These are phyloP conservation scores for Lactuca saligna DNA, from an alignment of 129 eudicot genomes.

Conservation along the genomic window DNA sequence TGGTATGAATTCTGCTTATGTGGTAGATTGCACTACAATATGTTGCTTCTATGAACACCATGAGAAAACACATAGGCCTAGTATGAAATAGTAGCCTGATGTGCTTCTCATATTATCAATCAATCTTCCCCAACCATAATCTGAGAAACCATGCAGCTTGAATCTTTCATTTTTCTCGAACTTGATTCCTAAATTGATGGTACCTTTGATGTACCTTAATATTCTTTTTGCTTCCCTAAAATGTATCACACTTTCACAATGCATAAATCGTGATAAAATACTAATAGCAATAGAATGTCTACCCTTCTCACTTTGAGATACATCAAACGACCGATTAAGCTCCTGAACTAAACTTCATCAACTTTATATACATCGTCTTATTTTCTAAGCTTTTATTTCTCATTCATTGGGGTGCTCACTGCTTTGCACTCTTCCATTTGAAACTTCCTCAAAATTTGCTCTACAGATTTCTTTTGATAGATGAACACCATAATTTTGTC, in stretches of 20 bases:
- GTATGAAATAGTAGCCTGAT: too few relatives aligned
- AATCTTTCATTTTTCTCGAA: too few relatives aligned
- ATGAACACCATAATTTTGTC: slow-evolving; percentile 9
- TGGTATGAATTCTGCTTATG: too few relatives aligned
- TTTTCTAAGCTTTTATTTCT: slow-evolving; percentile 19
- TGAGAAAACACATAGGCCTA: too few relatives aligned
- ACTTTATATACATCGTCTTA: slow-evolving; percentile 14
- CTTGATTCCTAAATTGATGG: not conserved
- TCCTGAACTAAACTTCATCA: not conserved
- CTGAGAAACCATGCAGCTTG: too few relatives aligned
- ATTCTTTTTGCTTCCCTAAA: slow-evolving; percentile 14
- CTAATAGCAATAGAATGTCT: slow-evolving; percentile 4
- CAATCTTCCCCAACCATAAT: too few relatives aligned
- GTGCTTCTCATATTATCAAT: too few relatives aligned
- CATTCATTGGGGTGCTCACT: slow-evolving; percentile 20
- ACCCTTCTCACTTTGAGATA: slow-evolving; percentile 23
- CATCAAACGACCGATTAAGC: slow-evolving; percentile 15
- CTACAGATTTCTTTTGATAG: slow-evolving; percentile 14
- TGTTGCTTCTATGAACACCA: too few relatives aligned
- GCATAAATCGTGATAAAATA: slow-evolving; percentile 20
- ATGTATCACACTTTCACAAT: slow-evolving; percentile 17
- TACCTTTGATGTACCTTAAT: slow-evolving; percentile 16
- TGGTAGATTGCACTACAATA: too few relatives aligned
- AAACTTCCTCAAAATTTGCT: slow-evolving; percentile 23
- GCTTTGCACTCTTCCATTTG: slow-evolving; percentile 22